Evolutionary conservation across 1,139 yeast species (phyloP), one percentile per base, ranked within the genome.

Genomic region (Sugiyamaella pinicola): DNA sequence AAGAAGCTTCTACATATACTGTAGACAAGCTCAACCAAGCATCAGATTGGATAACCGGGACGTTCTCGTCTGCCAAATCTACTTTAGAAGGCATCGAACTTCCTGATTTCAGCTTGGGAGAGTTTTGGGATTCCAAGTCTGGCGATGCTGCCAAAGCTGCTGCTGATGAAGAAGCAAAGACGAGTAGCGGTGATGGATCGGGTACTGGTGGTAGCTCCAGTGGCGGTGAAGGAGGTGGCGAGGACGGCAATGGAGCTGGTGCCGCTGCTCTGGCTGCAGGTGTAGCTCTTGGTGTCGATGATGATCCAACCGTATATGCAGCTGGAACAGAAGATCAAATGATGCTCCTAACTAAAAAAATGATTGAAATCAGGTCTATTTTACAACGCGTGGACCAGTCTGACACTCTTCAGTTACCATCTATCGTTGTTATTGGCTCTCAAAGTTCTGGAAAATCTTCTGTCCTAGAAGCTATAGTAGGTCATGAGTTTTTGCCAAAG

Each of bases 361-460:
- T 95, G 99, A 95, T 95, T 64, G 99, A 95, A 68, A 91, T 95
- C 55, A 78, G 98, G 65, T 81, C 84, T 51, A 79, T 93, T 44
- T 74, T 95, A 51, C 81, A 87, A 55, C 83, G 81, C 56, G 82
- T 95, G 17, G 95, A 90, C 64, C 85, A 86, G 56, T 75, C 85
- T 4, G 91, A 89, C 39, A 81, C 88, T 10, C 75, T 93, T 44
- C 87, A 85, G 59, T 74, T 95, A 39, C 99, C 99, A 1, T 87
- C 96, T 0, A 95, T 95, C 61, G 99, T 95, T 15, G 99, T 95
- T 1, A 82, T 95, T 60, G 99, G 99, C 0, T 93, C 99, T 1
- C 99, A 95, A 72, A 87, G 96, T 9, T 88, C 96, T 49, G 99
- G 99, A 50, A 91, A 91, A 69, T 87, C 96, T 0, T 90, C 97